Percentiles rank a stretch among this genome's conserved stretches.
phyloP scores from a whole-genome alignment of 179 eudicot genomes.

The Beta corolliflora region DNA sequence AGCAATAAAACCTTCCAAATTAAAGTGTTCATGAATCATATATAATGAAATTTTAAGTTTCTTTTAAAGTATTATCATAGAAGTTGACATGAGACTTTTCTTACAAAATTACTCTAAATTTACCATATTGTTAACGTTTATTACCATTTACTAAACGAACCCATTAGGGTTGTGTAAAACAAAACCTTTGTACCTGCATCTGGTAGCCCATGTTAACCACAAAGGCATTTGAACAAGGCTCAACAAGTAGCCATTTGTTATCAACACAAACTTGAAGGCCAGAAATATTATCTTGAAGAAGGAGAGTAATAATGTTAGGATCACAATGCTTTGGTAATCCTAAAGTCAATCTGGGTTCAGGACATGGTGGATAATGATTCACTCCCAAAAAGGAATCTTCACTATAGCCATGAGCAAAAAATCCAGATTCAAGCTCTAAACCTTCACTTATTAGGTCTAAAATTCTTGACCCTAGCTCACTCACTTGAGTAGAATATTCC shows the following conservation, averaged over 20 bases:
- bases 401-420: conserved; percentile 11
- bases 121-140: no score
- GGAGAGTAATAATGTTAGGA: conserved; percentile 26
- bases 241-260: conserved; percentile 41
- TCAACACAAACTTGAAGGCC: conserved; percentile 44
- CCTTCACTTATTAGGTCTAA: conserved; percentile 27
- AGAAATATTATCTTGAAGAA: conserved; percentile 29
- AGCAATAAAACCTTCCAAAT: no score
- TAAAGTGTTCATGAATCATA: no score
- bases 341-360: conserved; percentile 33
- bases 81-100: no score
- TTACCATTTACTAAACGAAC: no score
- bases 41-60: no score
- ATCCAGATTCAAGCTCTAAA: conserved; percentile 21
- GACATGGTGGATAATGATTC: conserved; percentile 33
- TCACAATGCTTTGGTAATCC: conserved; percentile 32
- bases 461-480: conserved; percentile 20
- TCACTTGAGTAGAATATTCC: conserved; percentile 13
- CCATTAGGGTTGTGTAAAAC: no score
- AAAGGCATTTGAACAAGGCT: conserved; percentile 38
- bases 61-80: no score
- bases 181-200: conserved; percentile 17
- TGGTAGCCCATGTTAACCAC: conserved; percentile 37
- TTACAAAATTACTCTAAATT: no score
- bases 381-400: conserved; percentile 15